Evolutionary conservation across 2,329 filamentous ascomycete genomes (phyloP).

Genomic region (Fusarium cicatricum): DNA sequence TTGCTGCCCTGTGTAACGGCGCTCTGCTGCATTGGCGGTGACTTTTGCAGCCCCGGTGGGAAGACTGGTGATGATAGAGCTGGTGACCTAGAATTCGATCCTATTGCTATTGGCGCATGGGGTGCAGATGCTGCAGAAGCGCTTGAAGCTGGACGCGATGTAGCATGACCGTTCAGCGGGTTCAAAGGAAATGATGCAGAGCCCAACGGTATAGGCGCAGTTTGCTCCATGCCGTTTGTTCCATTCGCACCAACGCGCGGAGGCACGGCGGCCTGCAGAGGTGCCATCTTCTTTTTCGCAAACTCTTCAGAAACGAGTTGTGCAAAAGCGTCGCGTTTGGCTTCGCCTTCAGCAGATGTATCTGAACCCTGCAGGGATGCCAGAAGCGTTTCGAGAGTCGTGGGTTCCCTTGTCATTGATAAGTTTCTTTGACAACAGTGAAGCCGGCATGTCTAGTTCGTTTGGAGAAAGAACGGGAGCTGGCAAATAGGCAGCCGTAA

Average conservation of each 20-base stretch:
- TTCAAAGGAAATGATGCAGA: slow-evolving; percentile 16
- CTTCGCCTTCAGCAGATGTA: slow-evolving; percentile 1
- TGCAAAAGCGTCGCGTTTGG: slow-evolving; percentile 6
- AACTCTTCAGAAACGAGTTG: slow-evolving; percentile 5
- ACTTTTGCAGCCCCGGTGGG: slow-evolving; percentile 10
- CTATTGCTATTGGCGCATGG: not conserved
- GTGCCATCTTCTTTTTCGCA: slow-evolving; percentile 11
- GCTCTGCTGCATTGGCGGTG: slow-evolving; percentile 16
- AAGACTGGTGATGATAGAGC: slow-evolving; percentile 4
- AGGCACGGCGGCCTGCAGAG: slow-evolving; percentile 1
- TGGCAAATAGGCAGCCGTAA: not conserved
- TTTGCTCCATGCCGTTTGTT: slow-evolving; percentile 7
- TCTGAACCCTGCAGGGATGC: slow-evolving; percentile 2
- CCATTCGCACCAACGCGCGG: slow-evolving; percentile 14
- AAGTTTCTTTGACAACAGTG: not conserved
- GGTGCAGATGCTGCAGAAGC: slow-evolving; percentile 9
- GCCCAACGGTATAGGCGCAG: not conserved
- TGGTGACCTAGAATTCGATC: slow-evolving; percentile 3
- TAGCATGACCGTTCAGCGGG: slow-evolving; percentile 13
- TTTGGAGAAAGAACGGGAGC: too few relatives aligned
- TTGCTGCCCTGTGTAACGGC: not conserved
- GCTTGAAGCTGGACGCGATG: slow-evolving; percentile 18
- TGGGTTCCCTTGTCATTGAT: slow-evolving; percentile 1
- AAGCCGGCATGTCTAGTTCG: not conserved
- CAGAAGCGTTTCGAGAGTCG: slow-evolving; percentile 13